Percentiles rank a stretch among this genome's conserved stretches.
phyloP scores from a whole-genome alignment of 2,329 filamentous ascomycete genomes.

The Cryphonectria parasitica region DNA sequence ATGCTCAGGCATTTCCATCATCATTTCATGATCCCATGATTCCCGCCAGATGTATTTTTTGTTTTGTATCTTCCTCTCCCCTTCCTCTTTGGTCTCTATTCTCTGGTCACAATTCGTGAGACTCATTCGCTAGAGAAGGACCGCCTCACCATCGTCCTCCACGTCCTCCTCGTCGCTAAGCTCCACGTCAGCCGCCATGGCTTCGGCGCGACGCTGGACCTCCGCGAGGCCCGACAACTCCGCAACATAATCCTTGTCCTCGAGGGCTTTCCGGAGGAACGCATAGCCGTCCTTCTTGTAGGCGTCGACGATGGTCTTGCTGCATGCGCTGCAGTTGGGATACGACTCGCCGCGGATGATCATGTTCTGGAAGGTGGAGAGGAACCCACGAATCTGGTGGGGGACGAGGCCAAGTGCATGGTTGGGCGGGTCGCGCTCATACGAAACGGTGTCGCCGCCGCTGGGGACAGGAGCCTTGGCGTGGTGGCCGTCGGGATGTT shows the following conservation, averaged over 20 bases:
- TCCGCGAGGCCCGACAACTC: conserved; percentile 76
- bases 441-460: conserved; percentile 41
- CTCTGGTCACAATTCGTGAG: neutral
- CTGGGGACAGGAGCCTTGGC: conserved; percentile 57
- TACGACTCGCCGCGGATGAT: conserved; percentile 76
- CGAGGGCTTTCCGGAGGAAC: conserved; percentile 75
- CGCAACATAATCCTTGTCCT: conserved; percentile 77
- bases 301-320: conserved; percentile 67
- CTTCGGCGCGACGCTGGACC: conserved; percentile 65
- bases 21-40: conserved; percentile 2
- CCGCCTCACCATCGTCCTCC: conserved; percentile 58
- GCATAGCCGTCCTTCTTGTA: conserved; percentile 73
- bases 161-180: conserved; percentile 59
- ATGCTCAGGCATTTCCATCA: conserved; percentile 7
- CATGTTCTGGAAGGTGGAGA: conserved; percentile 74
- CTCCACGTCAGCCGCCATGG: conserved; percentile 57
- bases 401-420: conserved; percentile 73
- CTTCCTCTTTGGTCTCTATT: neutral
- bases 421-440: conserved; percentile 59
- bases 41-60: neutral
- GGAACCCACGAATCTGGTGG: conserved; percentile 79
- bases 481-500: conserved; percentile 75
- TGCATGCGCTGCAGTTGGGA: conserved; percentile 81
- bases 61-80: neutral
- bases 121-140: conserved; percentile 45